phyloP scores from a whole-genome alignment of 2,329 filamentous ascomycete genomes.

The Cryphonectria parasitica region DNA sequence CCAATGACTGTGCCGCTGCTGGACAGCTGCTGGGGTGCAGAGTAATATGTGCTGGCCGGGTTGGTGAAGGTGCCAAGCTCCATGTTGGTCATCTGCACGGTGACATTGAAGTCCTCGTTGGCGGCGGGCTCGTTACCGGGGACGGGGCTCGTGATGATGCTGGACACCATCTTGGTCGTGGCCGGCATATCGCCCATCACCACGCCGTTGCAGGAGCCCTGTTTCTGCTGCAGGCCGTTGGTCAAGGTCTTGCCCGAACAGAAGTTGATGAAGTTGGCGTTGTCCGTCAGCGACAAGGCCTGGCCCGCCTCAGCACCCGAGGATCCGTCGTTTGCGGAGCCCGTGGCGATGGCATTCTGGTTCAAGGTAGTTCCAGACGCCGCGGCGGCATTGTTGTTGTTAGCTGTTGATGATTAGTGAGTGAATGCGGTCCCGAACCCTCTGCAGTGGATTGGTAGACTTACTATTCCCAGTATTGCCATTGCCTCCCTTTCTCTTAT shows the following conservation, averaged over 20 bases:
- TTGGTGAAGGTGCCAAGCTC: conserved; percentile 64
- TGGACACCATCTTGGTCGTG: conserved; percentile 59
- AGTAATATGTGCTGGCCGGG: conserved; percentile 60
- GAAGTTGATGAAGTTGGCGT: conserved; percentile 68
- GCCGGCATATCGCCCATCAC: conserved; percentile 65
- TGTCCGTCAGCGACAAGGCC: conserved; percentile 18
- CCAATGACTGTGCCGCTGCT: conserved; percentile 48
- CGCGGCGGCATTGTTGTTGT: conserved; percentile 27
- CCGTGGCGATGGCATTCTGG: conserved; percentile 37
- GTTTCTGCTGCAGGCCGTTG: conserved; percentile 61
- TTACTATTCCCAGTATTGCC: not conserved
- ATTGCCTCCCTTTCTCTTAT: conserved; percentile 9
- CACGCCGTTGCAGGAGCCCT: conserved; percentile 67
- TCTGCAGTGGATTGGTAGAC: not conserved
- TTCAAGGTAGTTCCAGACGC: conserved; percentile 44
- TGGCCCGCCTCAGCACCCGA: conserved; percentile 30
- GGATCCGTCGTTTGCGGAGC: conserved; percentile 27
- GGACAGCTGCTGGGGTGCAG: conserved; percentile 57
- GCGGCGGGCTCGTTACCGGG: conserved; percentile 42
- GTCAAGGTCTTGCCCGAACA: conserved; percentile 59
- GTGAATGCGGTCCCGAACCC: not conserved
- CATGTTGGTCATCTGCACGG: conserved; percentile 57
- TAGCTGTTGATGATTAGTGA: conserved; percentile 21
- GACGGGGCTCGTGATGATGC: conserved; percentile 55
- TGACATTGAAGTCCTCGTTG: conserved; percentile 56